A percentile compares a stretch with the other conserved stretches of the same genome.
phyloP scores from a whole-genome alignment of 2,329 filamentous ascomycete genomes.

The Orbilia blumenaviensis region DNA sequence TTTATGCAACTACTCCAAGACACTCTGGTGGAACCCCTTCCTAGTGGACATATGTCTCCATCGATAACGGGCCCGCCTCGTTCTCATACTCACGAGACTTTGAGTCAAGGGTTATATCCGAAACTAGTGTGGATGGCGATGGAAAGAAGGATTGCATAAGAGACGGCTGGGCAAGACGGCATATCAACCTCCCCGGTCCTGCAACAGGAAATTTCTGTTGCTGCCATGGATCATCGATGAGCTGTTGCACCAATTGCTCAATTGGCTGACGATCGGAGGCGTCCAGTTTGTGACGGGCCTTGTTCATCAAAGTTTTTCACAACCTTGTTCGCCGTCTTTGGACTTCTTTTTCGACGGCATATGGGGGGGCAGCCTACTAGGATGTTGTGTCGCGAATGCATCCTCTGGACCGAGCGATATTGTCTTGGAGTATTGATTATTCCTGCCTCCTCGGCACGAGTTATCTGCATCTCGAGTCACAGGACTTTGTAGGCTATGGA shows the following conservation, averaged over 20 bases:
- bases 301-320: constrained; percentile 51
- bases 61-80: constrained; percentile 51
- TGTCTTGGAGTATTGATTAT: constrained; percentile 53
- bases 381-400: constrained; percentile 51
- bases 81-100: constrained; percentile 52
- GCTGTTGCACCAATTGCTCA: constrained; percentile 52
- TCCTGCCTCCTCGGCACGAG: constrained; percentile 52
- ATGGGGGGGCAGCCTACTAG: constrained; percentile 36
- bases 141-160: constrained; percentile 45
- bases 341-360: constrained; percentile 36
- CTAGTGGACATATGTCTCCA: constrained; percentile 48
- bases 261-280: constrained; percentile 53
- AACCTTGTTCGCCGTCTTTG: constrained; percentile 54
- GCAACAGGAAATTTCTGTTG: constrained; percentile 52
- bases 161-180: constrained; percentile 51
- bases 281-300: constrained; percentile 42
- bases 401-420: constrained; percentile 53
- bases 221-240: constrained; percentile 53
- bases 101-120: constrained; percentile 51
- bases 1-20: constrained; percentile 51
- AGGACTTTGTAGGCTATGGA: constrained; percentile 52
- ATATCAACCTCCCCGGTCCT: constrained; percentile 53
- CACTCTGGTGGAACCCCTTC: constrained; percentile 44
- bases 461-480: constrained; percentile 52
- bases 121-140: constrained; percentile 54